These are phyloP conservation scores for Cytidiella melzeri DNA, from an alignment of 768 basidiomycete genomes.

Conservation along the genomic window DNA sequence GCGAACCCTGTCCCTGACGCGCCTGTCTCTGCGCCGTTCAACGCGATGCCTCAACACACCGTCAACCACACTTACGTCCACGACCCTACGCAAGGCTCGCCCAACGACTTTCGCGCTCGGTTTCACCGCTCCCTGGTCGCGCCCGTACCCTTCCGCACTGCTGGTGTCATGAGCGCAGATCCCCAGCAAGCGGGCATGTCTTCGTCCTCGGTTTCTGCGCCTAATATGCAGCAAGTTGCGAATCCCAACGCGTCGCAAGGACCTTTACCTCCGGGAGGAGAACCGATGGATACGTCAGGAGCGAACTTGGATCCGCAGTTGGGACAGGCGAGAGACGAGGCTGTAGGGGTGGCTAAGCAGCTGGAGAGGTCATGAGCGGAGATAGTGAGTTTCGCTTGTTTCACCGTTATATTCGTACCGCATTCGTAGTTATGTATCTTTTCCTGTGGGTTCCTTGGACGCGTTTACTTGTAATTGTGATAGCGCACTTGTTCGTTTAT, in stretches of 20 bases:
- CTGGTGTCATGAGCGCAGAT: slow-evolving; percentile 15
- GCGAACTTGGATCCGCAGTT: slow-evolving; percentile 25
- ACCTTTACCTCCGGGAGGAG: neutral
- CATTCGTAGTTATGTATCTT: neutral
- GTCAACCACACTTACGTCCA: slow-evolving; percentile 17
- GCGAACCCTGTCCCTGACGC: slow-evolving; percentile 14
- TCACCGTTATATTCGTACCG: neutral
- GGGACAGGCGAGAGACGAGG: slow-evolving; percentile 30
- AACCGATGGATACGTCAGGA: slow-evolving; percentile 1
- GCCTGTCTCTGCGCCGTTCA: slow-evolving; percentile 5
- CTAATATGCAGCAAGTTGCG: neutral
- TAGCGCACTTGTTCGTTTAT: too few species aligned
- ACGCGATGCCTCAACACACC: slow-evolving; percentile 15
- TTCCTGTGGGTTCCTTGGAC: neutral
- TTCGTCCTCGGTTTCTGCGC: neutral
- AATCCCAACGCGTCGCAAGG: neutral
- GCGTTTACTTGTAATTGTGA: too few species aligned
- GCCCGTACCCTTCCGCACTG: slow-evolving; percentile 51
- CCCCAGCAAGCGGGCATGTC: slow-evolving; percentile 10
- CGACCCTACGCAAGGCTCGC: slow-evolving; percentile 23
- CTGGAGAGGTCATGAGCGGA: slow-evolving; percentile 19
- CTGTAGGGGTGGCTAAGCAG: slow-evolving; percentile 26
- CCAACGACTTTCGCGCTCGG: slow-evolving; percentile 58
- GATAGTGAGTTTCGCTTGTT: neutral
- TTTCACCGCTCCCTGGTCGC: slow-evolving; percentile 57